Percentiles rank a stretch among this genome's conserved stretches.
These are phyloP conservation scores for Corymbia calophylla DNA, from an alignment of 441 rosid genomes.

Conservation along the genomic window DNA sequence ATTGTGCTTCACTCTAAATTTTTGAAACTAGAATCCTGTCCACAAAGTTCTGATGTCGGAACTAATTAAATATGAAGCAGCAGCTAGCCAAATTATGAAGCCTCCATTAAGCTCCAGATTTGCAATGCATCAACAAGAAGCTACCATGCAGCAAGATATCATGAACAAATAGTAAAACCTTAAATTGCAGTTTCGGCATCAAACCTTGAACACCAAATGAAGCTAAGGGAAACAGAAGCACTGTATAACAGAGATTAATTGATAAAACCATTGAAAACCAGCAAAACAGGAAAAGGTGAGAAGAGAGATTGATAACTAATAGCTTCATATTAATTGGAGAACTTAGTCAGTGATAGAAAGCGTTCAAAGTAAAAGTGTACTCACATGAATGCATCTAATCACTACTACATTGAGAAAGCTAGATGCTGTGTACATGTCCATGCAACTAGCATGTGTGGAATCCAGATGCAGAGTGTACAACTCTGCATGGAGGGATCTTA, in stretches of 20 bases:
- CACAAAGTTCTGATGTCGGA: not conserved
- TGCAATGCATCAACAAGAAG: not conserved
- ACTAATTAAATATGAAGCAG: not conserved
- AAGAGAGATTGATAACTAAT: not conserved
- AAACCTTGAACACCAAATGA: not conserved
- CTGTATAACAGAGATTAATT: not conserved
- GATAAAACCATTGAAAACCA: not conserved
- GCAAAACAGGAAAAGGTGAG: not conserved
- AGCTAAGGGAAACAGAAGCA: not conserved
- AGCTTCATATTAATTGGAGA: not conserved
- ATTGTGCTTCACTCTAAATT: not conserved
- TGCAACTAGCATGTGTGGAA: not conserved
- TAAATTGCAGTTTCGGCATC: not conserved
- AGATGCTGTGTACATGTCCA: not conserved
- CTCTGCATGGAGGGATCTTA: not conserved
- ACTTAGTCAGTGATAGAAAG: not conserved
- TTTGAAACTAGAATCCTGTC: not conserved
- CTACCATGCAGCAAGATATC: not conserved
- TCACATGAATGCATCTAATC: not conserved
- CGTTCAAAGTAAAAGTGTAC: not conserved
- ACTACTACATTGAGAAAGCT: not conserved
- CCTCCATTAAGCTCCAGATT: not conserved
- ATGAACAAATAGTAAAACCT: not conserved
- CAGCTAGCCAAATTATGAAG: not conserved
- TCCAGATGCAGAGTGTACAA: not conserved